These are phyloP conservation scores for Isatis tinctoria DNA, from an alignment of 345 rosid genomes.

Conservation along the genomic window DNA sequence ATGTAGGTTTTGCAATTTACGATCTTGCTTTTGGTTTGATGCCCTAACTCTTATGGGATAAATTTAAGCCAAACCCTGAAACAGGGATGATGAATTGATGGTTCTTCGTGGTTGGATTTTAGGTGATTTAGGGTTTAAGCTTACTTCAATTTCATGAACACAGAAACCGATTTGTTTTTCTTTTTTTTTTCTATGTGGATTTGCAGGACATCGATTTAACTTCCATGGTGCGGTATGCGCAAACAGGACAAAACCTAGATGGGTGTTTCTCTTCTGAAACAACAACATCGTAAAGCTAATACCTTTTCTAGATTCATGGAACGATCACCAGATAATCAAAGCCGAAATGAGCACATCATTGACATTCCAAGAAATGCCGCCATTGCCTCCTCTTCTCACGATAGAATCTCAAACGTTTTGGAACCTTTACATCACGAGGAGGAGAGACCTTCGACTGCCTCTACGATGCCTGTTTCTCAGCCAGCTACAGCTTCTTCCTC, in stretches of 20 bases:
- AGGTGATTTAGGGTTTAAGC: slow-evolving; percentile 10
- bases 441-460: slow-evolving; percentile 44
- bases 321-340: slow-evolving; percentile 42
- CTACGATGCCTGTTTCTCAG: slow-evolving; percentile 38
- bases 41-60: not conserved
- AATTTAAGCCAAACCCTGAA: not conserved
- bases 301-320: slow-evolving; percentile 71
- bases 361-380: slow-evolving; percentile 42
- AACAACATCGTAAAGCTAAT: slow-evolving; percentile 40
- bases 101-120: not conserved
- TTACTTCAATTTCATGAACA: not conserved
- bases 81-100: not conserved
- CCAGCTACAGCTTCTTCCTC: slow-evolving; percentile 40
- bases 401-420: slow-evolving; percentile 51
- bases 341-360: slow-evolving; percentile 56
- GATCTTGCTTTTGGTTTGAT: slow-evolving; percentile 1
- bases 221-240: slow-evolving; percentile 19
- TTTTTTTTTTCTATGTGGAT: not conserved
- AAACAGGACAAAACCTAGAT: slow-evolving; percentile 42
- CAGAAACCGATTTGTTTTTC: not conserved
- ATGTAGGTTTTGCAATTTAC: not conserved
- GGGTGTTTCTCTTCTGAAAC: slow-evolving; percentile 59
- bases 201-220: slow-evolving; percentile 18
- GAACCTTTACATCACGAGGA: slow-evolving; percentile 51
- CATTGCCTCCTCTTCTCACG: slow-evolving; percentile 45